Evolutionary conservation across 2,329 filamentous ascomycete genomes (phyloP).

Genomic region (Diaporthe capsici): DNA sequence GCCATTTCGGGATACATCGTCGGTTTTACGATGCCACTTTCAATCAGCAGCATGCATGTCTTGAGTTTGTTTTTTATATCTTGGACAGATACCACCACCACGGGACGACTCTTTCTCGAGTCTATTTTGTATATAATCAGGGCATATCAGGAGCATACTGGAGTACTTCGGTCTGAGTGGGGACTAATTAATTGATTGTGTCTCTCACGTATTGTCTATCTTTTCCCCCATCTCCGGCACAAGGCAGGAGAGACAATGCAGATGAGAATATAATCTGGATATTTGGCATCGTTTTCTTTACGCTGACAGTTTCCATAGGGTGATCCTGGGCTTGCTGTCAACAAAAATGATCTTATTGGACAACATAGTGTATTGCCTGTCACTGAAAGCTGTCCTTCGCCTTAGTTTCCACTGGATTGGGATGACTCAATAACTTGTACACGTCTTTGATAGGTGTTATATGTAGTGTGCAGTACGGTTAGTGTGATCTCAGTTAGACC

Average conservation of each 20-base stretch:
- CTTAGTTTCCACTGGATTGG: background rate
- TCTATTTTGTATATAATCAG: slow-evolving; percentile 13
- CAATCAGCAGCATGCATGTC: slow-evolving; percentile 13
- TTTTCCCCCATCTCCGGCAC: background rate
- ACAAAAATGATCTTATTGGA: background rate
- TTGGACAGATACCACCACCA: slow-evolving; percentile 28
- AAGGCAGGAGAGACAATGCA: too few species aligned
- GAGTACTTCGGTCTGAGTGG: background rate
- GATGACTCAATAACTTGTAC: background rate
- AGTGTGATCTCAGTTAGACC: background rate
- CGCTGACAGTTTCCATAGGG: too few species aligned
- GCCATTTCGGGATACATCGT: slow-evolving; percentile 4
- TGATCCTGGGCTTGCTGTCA: background rate
- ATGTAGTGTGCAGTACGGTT: background rate
- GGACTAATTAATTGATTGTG: background rate
- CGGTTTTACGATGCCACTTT: slow-evolving; percentile 8
- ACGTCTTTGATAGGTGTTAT: background rate
- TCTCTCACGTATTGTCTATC: background rate
- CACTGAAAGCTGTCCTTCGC: background rate
- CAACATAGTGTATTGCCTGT: too few species aligned
- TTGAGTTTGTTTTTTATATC: slow-evolving; percentile 1
- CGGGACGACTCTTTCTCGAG: background rate
- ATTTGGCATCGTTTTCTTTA: background rate
- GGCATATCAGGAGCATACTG: slow-evolving; percentile 24
- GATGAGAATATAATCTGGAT: background rate